Percentiles rank a stretch among this genome's conserved stretches.
Evolutionary conservation across 2,329 filamentous ascomycete genomes (phyloP).

Genomic region (Neofusicoccum parvum): DNA sequence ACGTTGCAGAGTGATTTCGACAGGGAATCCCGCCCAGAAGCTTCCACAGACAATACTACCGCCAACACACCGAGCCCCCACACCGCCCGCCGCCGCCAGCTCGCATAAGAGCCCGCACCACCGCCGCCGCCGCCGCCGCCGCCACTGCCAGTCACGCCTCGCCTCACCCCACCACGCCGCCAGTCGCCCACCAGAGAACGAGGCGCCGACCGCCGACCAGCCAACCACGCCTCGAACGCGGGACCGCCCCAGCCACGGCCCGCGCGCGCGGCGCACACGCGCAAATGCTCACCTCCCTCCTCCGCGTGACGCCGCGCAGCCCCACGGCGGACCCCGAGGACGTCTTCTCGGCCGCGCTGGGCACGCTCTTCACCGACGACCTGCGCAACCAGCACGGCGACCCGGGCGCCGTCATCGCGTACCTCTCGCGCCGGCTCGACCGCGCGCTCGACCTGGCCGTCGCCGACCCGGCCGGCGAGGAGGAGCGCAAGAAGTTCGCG

Average conservation of each 20-base stretch:
- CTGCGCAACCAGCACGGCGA: slow-evolving; percentile 66
- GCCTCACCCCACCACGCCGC: too few species aligned
- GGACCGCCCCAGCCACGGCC: too few species aligned
- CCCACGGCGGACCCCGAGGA: slow-evolving; percentile 56
- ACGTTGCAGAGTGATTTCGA: background rate
- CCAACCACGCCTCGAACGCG: too few species aligned
- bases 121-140: background rate
- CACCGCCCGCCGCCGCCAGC: background rate
- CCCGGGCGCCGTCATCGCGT: slow-evolving; percentile 59
- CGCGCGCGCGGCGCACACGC: background rate
- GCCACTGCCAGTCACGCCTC: background rate
- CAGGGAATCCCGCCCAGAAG: background rate
- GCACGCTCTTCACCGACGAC: slow-evolving; percentile 70
- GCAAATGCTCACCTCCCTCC: slow-evolving; percentile 31
- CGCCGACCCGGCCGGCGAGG: slow-evolving; percentile 53
- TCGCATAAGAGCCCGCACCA: background rate
- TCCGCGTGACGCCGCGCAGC: slow-evolving; percentile 32
- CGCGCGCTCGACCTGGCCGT: slow-evolving; percentile 42
- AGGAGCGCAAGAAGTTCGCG: slow-evolving; percentile 64
- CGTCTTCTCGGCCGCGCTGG: slow-evolving; percentile 60
- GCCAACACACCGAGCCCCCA: background rate
- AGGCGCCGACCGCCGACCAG: background rate
- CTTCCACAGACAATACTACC: background rate
- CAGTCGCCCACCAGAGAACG: too few species aligned
- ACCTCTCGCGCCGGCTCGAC: slow-evolving; percentile 38